These are phyloP conservation scores for Uncinocarpus reesii DNA, from an alignment of 2,329 filamentous ascomycete genomes.

Conservation along the genomic window DNA sequence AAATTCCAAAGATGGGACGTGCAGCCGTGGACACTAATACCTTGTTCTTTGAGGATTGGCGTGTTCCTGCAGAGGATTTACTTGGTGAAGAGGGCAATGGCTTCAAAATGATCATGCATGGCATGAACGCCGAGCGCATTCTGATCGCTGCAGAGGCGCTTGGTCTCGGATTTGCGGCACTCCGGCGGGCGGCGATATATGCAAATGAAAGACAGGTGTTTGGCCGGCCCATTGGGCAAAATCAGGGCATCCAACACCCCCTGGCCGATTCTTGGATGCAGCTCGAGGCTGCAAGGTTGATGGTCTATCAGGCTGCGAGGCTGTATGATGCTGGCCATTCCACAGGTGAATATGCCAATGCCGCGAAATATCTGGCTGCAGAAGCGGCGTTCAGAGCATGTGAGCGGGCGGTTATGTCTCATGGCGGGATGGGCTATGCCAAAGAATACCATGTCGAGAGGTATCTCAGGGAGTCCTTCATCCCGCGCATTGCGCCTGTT, in stretches of 20 bases:
- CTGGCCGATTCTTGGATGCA: constrained; percentile 51
- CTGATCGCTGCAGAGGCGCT: constrained; percentile 34
- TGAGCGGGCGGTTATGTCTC: constrained; percentile 38
- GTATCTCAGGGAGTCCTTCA: constrained; percentile 49
- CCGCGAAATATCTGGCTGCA: constrained; percentile 48
- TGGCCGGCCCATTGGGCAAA: constrained; percentile 47
- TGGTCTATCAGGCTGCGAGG: constrained; percentile 51
- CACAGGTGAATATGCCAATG: constrained; percentile 47
- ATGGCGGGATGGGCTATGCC: constrained; percentile 53
- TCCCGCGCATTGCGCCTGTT: constrained; percentile 50
- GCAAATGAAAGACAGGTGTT: constrained; percentile 45
- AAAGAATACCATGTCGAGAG: constrained; percentile 54
- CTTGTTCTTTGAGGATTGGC: constrained; percentile 38
- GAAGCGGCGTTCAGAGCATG: constrained; percentile 52
- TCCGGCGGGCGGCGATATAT: constrained; percentile 38
- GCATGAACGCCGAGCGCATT: constrained; percentile 33
- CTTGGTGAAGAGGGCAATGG: constrained; percentile 37
- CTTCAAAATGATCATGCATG: constrained; percentile 37
- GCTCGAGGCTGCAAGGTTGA: constrained; percentile 50
- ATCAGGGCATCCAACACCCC: constrained; percentile 51
- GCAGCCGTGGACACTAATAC: constrained; percentile 38
- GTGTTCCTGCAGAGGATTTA: constrained; percentile 31
- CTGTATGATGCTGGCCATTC: constrained; percentile 47
- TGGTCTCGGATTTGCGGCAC: constrained; percentile 38
- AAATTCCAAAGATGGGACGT: constrained; percentile 40